phyloP scores from a whole-genome alignment of 148 eudicot species.

The Selenicereus undatus region DNA sequence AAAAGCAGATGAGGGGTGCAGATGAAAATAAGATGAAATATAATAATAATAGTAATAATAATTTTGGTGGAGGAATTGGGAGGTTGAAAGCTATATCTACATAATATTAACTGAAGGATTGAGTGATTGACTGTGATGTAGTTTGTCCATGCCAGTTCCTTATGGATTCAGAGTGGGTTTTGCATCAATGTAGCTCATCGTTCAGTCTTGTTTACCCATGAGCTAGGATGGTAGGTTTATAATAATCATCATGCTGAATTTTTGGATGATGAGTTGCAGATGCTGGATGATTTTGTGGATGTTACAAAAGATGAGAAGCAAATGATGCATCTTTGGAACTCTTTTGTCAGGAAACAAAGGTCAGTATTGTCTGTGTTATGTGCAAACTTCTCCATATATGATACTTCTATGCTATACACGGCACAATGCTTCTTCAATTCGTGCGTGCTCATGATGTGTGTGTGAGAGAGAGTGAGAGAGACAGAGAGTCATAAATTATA shows the following conservation, averaged over 20 bases:
- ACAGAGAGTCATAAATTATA: too few relatives aligned
- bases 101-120: not conserved
- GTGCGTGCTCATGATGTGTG: too few relatives aligned
- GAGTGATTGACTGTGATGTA: not conserved
- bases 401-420: too few relatives aligned
- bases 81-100: not conserved
- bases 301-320: conserved; percentile 89
- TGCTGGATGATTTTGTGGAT: conserved; percentile 98
- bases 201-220: not conserved
- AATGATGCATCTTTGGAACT: conserved; percentile 99
- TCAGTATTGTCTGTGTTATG: conserved; percentile 23
- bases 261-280: conserved; percentile 40
- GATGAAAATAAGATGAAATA: not conserved
- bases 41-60: too few relatives aligned
- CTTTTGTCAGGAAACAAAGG: conserved; percentile 94
- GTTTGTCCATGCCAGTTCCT: not conserved
- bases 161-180: not conserved
- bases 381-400: not conserved
- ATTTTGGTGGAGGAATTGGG: not conserved
- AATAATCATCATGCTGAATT: not conserved
- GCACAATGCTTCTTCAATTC: too few relatives aligned
- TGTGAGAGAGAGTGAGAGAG: too few relatives aligned
- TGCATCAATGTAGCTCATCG: not conserved
- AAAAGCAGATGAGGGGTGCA: not conserved
- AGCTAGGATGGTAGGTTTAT: not conserved